Percentiles rank a stretch among this genome's conserved stretches.
phyloP scores from a whole-genome alignment of 805 yeast genomes.

The Kodamaea jinghongensis region DNA sequence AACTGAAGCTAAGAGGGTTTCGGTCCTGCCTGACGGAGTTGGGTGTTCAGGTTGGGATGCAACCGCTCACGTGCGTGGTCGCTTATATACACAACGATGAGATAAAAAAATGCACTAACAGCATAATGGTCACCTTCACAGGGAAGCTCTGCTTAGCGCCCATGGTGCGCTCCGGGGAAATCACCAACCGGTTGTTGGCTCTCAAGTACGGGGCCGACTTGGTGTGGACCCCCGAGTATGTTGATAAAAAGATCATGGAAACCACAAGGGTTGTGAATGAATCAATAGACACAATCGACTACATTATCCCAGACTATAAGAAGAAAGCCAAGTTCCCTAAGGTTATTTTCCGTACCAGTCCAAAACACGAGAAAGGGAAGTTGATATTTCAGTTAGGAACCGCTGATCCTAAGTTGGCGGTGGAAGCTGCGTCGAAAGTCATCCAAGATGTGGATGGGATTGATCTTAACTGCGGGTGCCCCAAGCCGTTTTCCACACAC shows the following conservation, averaged over 20 bases:
- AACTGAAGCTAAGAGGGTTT: no score
- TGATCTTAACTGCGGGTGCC: conserved; percentile 95
- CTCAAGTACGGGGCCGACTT: conserved; percentile 86
- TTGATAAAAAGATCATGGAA: conserved; percentile 76
- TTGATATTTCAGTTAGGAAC: conserved; percentile 92
- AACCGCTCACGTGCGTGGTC: no score
- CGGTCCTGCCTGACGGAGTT: no score
- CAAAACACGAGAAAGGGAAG: conserved; percentile 57
- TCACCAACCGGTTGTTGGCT: conserved; percentile 82
- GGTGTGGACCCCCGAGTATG: conserved; percentile 93
- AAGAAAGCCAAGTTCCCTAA: conserved; percentile 46
- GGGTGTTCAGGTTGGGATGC: no score
- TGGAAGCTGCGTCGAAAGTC: conserved; percentile 77
- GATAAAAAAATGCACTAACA: neutral
- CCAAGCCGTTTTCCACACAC: conserved; percentile 91
- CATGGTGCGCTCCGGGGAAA: conserved; percentile 94
- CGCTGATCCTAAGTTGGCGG: conserved; percentile 78
- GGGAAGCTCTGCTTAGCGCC: conserved; percentile 90
- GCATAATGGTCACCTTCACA: conserved; percentile 58
- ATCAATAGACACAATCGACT: conserved; percentile 60
- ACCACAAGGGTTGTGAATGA: conserved; percentile 65
- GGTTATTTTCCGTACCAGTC: conserved; percentile 71
- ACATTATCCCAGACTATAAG: conserved; percentile 34
- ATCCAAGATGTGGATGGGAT: conserved; percentile 88
- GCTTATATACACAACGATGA: no score